Evolutionary conservation across 108 stramenopile genomes (phyloP), one percentile per base, ranked within the genome.

Genomic region (Bacterosira constricta): DNA sequence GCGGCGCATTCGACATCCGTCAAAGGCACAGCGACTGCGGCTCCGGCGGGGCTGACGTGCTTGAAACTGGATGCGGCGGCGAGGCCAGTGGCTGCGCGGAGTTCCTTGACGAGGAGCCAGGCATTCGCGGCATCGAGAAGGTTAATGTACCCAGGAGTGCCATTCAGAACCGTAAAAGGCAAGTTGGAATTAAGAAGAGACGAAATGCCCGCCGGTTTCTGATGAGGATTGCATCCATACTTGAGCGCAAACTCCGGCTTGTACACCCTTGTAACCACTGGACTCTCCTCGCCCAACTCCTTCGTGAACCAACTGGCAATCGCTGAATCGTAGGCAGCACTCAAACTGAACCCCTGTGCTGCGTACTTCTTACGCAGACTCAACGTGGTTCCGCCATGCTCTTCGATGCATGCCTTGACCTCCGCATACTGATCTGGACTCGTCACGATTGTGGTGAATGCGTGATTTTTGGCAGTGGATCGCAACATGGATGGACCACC

Each of bases 401-500:
- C 71, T 54, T 85, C 77, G 68, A 99, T 90, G 58, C 85, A 82
- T 17, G 65, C 72, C 62, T 88, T 82, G 34, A 99, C 77, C 36
- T 77, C 82, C 1, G 69, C 82, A 82, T 99, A 99, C 84, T 98
- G 97, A 26, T 77, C 73, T 0, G 97, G 97, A 49, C 63, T 55
- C 1, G 96, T 98, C 35, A 96, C 92, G 80, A 98, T 97, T 17
- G 96, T 83, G 12, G 98, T 98, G 72, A 93, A 96, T 3, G 85
- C 86, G 82, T 99, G 99, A 80, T 99, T 99, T 82, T 99, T 99
- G 66, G 99, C 96, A 3, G 96, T 92, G 18, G 93, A 94, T 30
- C 99, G 91, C 38, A 99, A 81, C 99, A 99, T 99, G 52, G 90
- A 89, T 5, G 99, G 99, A n/a, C 99, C 99, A 20, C 99, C 99